A percentile compares a stretch with the other conserved stretches of the same genome.
These are phyloP conservation scores for Gyromitra esculenta DNA, from an alignment of 2,329 filamentous ascomycete species.

Conservation along the genomic window DNA sequence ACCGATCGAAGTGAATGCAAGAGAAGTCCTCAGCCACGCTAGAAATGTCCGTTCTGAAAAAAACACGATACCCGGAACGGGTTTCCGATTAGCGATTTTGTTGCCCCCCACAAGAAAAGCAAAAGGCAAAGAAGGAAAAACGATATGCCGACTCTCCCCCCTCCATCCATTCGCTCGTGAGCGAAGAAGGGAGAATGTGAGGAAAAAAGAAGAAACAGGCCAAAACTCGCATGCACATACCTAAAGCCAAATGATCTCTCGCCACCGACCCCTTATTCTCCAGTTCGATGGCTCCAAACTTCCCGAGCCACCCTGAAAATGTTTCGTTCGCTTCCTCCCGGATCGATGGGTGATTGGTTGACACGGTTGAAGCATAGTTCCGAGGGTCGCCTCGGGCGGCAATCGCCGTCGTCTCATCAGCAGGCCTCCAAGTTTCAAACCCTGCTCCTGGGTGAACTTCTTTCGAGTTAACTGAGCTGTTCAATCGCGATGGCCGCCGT, in stretches of 20 bases:
- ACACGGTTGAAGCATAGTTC: slow-evolving; percentile 45
- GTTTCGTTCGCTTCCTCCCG: slow-evolving; percentile 31
- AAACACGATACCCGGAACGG: slow-evolving; percentile 31
- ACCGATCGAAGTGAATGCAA: slow-evolving; percentile 79
- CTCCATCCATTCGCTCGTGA: not conserved
- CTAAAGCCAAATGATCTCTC: slow-evolving; percentile 80
- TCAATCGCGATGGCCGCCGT: slow-evolving; percentile 28
- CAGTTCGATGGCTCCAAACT: slow-evolving; percentile 71
- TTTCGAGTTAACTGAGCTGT: slow-evolving; percentile 16
- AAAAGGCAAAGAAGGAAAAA: slow-evolving; percentile 31
- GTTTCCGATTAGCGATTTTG: slow-evolving; percentile 46
- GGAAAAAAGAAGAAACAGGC: not conserved
- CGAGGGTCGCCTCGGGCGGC: slow-evolving; percentile 32
- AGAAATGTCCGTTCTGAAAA: slow-evolving; percentile 80
- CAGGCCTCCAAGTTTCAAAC: slow-evolving; percentile 6
- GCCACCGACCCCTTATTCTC: slow-evolving; percentile 89
- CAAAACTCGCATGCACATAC: slow-evolving; percentile 62
- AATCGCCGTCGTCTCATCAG: slow-evolving; percentile 49
- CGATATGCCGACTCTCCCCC: slow-evolving; percentile 17
- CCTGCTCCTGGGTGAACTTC: slow-evolving; percentile 17
- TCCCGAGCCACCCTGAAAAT: slow-evolving; percentile 42
- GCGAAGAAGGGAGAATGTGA: not conserved
- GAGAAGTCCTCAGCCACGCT: slow-evolving; percentile 82
- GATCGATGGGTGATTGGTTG: slow-evolving; percentile 25
- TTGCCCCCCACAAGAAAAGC: slow-evolving; percentile 8